Percentiles rank a stretch among this genome's conserved stretches.
Conservation (phyloP, 345 rosid species). For the Odontarrhena argentea region DNA sequence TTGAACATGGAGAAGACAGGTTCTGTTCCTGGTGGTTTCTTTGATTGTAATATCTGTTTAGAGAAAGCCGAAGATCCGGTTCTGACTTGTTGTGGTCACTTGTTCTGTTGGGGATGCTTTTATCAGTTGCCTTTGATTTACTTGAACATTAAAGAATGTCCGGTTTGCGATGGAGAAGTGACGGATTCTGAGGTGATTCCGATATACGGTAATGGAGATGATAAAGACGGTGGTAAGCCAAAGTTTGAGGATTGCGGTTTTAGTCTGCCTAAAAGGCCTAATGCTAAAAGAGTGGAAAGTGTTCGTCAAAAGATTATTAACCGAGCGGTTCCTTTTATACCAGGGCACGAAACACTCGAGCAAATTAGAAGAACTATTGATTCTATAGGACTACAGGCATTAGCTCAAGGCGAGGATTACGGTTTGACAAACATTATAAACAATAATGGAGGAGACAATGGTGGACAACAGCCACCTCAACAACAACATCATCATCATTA, state of each 20-base stretch:
- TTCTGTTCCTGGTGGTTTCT: slow-evolving; percentile 41
- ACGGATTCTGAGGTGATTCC: slow-evolving; percentile 54
- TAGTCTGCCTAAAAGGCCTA: slow-evolving; percentile 59
- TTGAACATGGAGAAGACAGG: slow-evolving; percentile 44
- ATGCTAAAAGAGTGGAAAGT: slow-evolving; percentile 57
- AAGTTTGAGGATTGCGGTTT: slow-evolving; percentile 45
- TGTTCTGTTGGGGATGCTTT: slow-evolving; percentile 76
- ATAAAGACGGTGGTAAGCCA: slow-evolving; percentile 16
- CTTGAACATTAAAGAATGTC: slow-evolving; percentile 48
- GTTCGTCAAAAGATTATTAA: slow-evolving; percentile 50
- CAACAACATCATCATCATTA: slow-evolving; percentile 14
- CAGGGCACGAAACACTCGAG: slow-evolving; percentile 44
- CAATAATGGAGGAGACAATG: slow-evolving; percentile 23
- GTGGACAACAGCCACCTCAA: slow-evolving; percentile 17
- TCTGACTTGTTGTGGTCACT: slow-evolving; percentile 71
- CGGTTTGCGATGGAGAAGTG: slow-evolving; percentile 56
- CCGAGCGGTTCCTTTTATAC: slow-evolving; percentile 37
- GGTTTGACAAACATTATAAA: slow-evolving; percentile 33
- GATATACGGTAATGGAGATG: slow-evolving; percentile 55
- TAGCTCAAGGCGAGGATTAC: slow-evolving; percentile 38
- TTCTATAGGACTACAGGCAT: slow-evolving; percentile 38
- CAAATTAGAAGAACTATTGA: slow-evolving; percentile 45
- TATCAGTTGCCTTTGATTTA: slow-evolving; percentile 52
- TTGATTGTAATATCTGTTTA: slow-evolving; percentile 61
- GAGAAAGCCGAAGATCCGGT: slow-evolving; percentile 57